Evolutionary conservation across 176 grass and related monocot species (phyloP), one percentile per base, ranked within the genome.

Genomic region (Neostapfia colusana): DNA sequence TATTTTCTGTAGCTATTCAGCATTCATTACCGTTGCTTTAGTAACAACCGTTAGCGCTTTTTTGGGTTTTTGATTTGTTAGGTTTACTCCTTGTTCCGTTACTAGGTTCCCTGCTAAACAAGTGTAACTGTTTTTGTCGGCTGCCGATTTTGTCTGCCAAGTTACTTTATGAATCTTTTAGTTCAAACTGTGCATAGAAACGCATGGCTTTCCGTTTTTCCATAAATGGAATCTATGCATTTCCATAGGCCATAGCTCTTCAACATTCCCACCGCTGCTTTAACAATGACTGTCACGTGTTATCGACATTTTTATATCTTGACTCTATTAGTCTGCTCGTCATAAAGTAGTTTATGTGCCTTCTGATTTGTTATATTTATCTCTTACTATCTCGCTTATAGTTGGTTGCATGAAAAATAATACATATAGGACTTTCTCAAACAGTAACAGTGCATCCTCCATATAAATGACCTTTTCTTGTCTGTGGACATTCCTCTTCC

Each of bases 331-430:
- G 31, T 41, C 40, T 44, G 60, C 51, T 70, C 46, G 23, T 0
- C 8, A 8, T 4, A 51, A 12, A 73, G 42, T 54, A 59, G 44
- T 73, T 78, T 74, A 21, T 43, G 40, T 20, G 53, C 53, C 80
- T 50, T 78, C 34, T 43, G 5, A 72, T 49, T 34, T 50, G 17
- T 54, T 36, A 60, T 65, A 24, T 31, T 31, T 31, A 31, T 42
- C 28, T 48, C 66, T 18, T 28, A 21, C 65, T 20, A 39, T 82
- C 8, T 27, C 65, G 37, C 39, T 78, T 78, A 45, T 43, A 13
- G 21, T 50, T 77, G 6, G 8, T 77, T 0, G 2, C 74, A 64
- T 77, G 59, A 14, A 2, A 34, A 73, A 26, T 69, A 60, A 66
- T 43, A 46, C 25, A 31, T 31, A 67, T 25, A 65, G 11, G 31